Percentiles rank a stretch among this genome's conserved stretches.
phyloP scores from a whole-genome alignment of 306 rosid genomes.

The Cicer judaicum region DNA sequence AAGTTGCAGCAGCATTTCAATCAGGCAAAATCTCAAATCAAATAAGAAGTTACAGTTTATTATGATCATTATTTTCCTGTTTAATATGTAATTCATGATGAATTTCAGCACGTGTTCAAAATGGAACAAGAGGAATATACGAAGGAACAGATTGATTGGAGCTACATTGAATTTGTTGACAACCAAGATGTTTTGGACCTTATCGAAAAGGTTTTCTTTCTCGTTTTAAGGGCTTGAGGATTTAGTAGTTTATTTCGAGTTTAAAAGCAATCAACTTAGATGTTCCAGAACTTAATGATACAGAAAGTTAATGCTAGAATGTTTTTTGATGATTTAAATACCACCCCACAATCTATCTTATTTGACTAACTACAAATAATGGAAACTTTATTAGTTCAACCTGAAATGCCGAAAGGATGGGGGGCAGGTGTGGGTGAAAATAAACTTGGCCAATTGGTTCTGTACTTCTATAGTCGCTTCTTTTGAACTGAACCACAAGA shows the following conservation, averaged over 20 bases:
- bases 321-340: slow-evolving; percentile 34
- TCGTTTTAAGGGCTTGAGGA: slow-evolving; percentile 7
- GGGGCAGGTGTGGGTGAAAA: slow-evolving; percentile 25
- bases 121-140: slow-evolving; percentile 99
- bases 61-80: slow-evolving; percentile 29
- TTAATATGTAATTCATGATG: slow-evolving; percentile 43
- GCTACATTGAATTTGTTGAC: slow-evolving; percentile 98
- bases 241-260: slow-evolving; percentile 35
- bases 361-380: slow-evolving; percentile 15
- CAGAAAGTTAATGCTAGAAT: slow-evolving; percentile 25
- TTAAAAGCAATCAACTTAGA: slow-evolving; percentile 39
- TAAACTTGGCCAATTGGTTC: slow-evolving; percentile 29
- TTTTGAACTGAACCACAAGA: slow-evolving; percentile 36
- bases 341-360: slow-evolving; percentile 28
- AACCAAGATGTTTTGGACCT: slow-evolving; percentile 96
- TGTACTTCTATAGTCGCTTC: slow-evolving; percentile 14
- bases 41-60: slow-evolving; percentile 37
- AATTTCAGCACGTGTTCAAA: slow-evolving; percentile 91
- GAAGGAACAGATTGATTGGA: slow-evolving; percentile 91
- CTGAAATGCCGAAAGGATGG: slow-evolving; percentile 17
- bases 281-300: slow-evolving; percentile 22
- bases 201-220: slow-evolving; percentile 76
- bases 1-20: slow-evolving; percentile 98
- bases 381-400: slow-evolving; percentile 16
- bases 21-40: slow-evolving; percentile 66